phyloP scores from a whole-genome alignment of 257 asterid species.

The Parsonsia alboflavescens region DNA sequence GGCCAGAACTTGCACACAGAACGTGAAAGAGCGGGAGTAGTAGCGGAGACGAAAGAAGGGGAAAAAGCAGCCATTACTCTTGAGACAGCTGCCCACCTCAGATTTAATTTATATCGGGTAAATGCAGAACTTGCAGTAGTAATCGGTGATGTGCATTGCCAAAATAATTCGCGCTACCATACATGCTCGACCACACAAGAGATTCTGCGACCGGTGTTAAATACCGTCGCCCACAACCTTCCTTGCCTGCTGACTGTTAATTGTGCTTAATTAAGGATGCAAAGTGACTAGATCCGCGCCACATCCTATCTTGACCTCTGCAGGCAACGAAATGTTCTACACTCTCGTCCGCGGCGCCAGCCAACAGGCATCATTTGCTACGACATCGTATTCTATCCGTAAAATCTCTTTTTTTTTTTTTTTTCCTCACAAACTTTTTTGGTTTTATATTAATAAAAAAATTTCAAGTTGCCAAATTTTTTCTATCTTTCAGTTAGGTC shows the following conservation, averaged over 20 bases:
- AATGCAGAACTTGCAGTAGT: not conserved
- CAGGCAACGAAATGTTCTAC: not conserved
- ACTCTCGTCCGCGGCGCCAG: not conserved
- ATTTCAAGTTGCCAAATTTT: too few relatives aligned
- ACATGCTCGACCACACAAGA: slow-evolving; percentile 7
- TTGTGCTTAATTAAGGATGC: not conserved
- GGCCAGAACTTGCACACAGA: slow-evolving; percentile 13
- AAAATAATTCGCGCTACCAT: not conserved
- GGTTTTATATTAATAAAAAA: too few relatives aligned
- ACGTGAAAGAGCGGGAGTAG: slow-evolving; percentile 15
- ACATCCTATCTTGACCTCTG: not conserved
- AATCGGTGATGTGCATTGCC: slow-evolving; percentile 7
- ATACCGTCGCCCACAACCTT: not conserved
- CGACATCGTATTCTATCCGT: not conserved
- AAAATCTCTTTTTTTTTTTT: too few relatives aligned
- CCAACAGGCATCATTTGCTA: not conserved
- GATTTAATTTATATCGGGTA: not conserved
- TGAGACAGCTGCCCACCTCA: slow-evolving; percentile 11
- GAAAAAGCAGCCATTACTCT: slow-evolving; percentile 30
- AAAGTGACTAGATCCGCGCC: not conserved
- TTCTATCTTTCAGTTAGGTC: too few relatives aligned
- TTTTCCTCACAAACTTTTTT: too few relatives aligned
- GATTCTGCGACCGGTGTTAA: not conserved
- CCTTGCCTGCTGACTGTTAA: not conserved
- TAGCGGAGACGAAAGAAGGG: slow-evolving; percentile 28